A percentile compares a stretch with the other conserved stretches of the same genome.
These are phyloP conservation scores for Saturnispora ahearnii DNA, from an alignment of 805 yeast genomes.

Conservation along the genomic window DNA sequence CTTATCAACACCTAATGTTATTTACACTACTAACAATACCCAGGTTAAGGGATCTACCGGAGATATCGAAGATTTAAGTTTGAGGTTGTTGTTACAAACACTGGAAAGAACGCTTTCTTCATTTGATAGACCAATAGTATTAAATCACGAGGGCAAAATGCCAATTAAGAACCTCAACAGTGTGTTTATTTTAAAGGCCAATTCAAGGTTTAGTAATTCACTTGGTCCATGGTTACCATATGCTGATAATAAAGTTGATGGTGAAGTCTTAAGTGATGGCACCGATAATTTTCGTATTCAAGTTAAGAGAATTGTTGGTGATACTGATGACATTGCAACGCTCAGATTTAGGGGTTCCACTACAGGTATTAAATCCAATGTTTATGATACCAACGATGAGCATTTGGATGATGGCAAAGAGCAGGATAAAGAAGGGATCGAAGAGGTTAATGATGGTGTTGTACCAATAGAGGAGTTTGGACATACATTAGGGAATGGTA, in stretches of 20 bases:
- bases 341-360: conserved; percentile 54
- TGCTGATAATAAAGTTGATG: conserved; percentile 59
- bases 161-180: conserved; percentile 43
- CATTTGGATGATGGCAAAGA: neutral
- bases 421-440: conserved; percentile 11
- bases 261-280: conserved; percentile 46
- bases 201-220: conserved; percentile 51
- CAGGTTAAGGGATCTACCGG: neutral
- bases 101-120: conserved; percentile 34
- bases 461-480: conserved; percentile 51
- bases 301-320: conserved; percentile 19
- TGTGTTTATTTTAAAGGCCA: conserved; percentile 51
- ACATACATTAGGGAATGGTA: conserved; percentile 27
- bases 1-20: conserved; percentile 52
- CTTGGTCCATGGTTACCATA: conserved; percentile 68
- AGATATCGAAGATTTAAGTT: conserved; percentile 34
- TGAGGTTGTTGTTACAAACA: conserved; percentile 50
- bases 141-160: conserved; percentile 28
- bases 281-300: conserved; percentile 33
- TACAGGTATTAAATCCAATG: conserved; percentile 29
- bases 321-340: conserved; percentile 33
- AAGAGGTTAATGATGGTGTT: conserved; percentile 29
- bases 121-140: conserved; percentile 29
- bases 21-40: conserved; percentile 36
- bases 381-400: conserved; percentile 5